Evolutionary conservation across 2,329 filamentous ascomycete species (phyloP), one percentile per base, ranked within the genome.

Genomic region (Amphichorda felina): DNA sequence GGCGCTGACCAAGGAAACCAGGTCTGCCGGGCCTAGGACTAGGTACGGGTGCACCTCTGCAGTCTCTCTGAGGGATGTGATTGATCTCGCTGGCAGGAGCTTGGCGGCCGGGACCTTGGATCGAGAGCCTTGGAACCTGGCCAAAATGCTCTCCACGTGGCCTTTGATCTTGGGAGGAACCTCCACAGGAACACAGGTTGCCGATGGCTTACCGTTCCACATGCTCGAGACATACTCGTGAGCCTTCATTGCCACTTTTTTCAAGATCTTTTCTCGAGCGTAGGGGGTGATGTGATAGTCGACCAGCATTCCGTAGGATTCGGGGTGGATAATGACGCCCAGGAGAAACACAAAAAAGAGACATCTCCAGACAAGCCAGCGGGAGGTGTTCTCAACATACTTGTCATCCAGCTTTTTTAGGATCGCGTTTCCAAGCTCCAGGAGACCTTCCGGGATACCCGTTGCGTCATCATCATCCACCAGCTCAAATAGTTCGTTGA

Each of bases 271-370:
- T 49, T 94, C 83, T 30, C 91, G 76, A 29, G 86, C 87, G 57
- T 89, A 86, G 46, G 93, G 85, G 34, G 83, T 88, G 48, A 96
- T 86, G 60, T 94, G 85, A 55, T 94, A 89, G 48, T 94, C 85
- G 38, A 85, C 73, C 64, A 96, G 79, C 62, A 82, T 75, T 37
- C 75, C 74, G 45, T 76, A 70, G 35, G 70, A 87, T 70, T 98
- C 91, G 9, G 91, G 91, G 49, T 91, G 83, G 33, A 86, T 83
- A 49, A 96, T 75, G 36, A 86, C 80, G 47, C 83, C 81, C 32
- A 85, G 71, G 25, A 96, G 66, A 57, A 91, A 95, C 35, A 81
- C 80, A 42, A 86, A 82, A 55, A 96, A 94, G 42, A 95, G 79
- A 78, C 89, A 98, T 52, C 88, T 82, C 48, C 81, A 84, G 43